Conservation (phyloP, 805 yeast genomes). For the Kuraishia floccosa region DNA sequence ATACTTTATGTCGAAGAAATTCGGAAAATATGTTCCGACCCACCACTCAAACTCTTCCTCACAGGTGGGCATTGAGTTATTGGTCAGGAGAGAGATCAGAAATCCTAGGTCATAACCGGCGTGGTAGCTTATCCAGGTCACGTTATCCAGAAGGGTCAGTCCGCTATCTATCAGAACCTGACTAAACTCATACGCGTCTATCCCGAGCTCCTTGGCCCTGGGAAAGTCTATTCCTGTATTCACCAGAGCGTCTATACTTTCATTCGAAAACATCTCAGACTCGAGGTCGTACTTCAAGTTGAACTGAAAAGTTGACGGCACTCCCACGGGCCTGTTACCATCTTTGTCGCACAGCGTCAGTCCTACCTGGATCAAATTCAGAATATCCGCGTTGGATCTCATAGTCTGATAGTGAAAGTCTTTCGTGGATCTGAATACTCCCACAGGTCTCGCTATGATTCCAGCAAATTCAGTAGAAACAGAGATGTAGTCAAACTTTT, state of each 20-base stretch:
- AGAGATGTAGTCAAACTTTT: conserved; percentile 46
- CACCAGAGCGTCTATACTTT: conserved; percentile 66
- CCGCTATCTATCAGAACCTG: conserved; percentile 83
- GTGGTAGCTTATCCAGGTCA: conserved; percentile 88
- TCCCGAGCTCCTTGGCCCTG: conserved; percentile 65
- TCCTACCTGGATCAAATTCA: conserved; percentile 81
- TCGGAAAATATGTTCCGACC: conserved; percentile 67
- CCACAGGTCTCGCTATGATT: conserved; percentile 91
- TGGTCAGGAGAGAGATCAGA: conserved; percentile 63
- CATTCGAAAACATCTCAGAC: conserved; percentile 75
- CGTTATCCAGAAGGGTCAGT: conserved; percentile 53
- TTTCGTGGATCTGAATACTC: conserved; percentile 76
- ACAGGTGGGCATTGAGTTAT: conserved; percentile 67
- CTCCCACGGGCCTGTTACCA: conserved; percentile 57
- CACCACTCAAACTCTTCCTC: conserved; percentile 70
- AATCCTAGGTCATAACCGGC: conserved; percentile 94
- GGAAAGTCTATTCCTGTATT: conserved; percentile 79
- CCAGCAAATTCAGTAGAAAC: conserved; percentile 95
- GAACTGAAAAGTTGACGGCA: conserved; percentile 89
- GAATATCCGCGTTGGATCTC: conserved; percentile 80
- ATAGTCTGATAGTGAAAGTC: conserved; percentile 96
- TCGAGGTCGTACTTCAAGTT: conserved; percentile 75
- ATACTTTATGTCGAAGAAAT: conserved; percentile 69
- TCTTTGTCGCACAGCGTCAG: conserved; percentile 58
- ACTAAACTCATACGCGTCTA: conserved; percentile 70